Base-by-base conservation (phyloP, 441 rosid genomes). In the Bocquillonia castaneifolia region DNA sequence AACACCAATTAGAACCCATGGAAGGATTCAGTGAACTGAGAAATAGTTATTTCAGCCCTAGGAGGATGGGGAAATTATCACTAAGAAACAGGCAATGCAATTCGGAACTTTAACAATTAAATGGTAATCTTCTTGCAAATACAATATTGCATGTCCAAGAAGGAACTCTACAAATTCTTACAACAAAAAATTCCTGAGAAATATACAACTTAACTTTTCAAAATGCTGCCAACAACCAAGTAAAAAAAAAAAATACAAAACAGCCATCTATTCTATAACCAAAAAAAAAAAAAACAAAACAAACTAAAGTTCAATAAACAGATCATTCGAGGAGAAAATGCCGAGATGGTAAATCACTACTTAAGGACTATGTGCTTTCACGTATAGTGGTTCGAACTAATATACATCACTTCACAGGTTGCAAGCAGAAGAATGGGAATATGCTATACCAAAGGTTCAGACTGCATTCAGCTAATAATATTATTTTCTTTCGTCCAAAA, bases 401-500 rank as follows among this genome's bases (percentile, higher is more conserved):
- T 54, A 26, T 61, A 66, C 70, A 57, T 7, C 20, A 50, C 2
- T n/a, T 55, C 62, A 55, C 72, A 64, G 10, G 45, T 48, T 37
- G 52, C 61, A 36, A 34, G 26, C 47, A 66, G 61, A 55, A 44
- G 36, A 42, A 22, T 34, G 23, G n/a, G 26, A 8, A 42, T 23
- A 5, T 68, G 62, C 40, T 25, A 51, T 8, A n/a, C 56, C 39
- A 65, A 9, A 15, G 40, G n/a, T 29, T 52, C 55, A 23, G 29
- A 56, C 66, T 18, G 60, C 59, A 14, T 52, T 59, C 59, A 37
- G 63, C 71, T 79, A 78, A 48, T 76, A 63, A 14, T 55, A 74
- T 76, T 80, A 85, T 79, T 83, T 78, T 0, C 85, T 82, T 70
- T 83, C 91, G 28, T 72, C 88, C 39, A 94, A 67, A 45, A 94